A percentile compares a stretch with the other conserved stretches of the same genome.
phyloP scores from a whole-genome alignment of 2,329 filamentous ascomycete species.

The Immersiporthe knoxdaviesiana region DNA sequence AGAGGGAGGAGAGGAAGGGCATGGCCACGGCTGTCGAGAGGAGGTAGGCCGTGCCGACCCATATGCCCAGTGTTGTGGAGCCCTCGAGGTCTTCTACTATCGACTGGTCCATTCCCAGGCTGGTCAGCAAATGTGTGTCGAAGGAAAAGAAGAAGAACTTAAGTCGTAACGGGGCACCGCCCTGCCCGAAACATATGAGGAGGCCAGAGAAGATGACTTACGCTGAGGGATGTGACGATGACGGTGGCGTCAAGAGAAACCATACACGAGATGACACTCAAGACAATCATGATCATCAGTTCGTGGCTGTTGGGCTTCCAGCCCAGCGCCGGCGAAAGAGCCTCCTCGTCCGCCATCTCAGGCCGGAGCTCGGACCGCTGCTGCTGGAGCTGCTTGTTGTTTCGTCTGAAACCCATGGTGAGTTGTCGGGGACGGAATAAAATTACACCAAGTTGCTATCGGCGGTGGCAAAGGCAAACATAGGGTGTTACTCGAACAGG shows the following conservation, averaged over 20 bases:
- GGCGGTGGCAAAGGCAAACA: constrained; percentile 29
- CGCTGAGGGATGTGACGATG: constrained; percentile 32
- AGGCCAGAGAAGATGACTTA: constrained; percentile 13
- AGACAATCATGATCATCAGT: constrained; percentile 32
- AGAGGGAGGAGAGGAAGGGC: constrained; percentile 39
- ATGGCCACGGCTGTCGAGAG: constrained; percentile 36
- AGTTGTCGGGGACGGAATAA: constrained; percentile 23
- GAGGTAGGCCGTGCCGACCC: constrained; percentile 37
- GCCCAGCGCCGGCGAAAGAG: constrained; percentile 26
- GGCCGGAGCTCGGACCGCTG: constrained; percentile 16
- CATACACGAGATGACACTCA: constrained; percentile 33
- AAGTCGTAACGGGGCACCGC: no score
- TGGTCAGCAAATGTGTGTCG: constrained; percentile 11
- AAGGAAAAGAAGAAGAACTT: no score
- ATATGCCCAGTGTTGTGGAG: constrained; percentile 36
- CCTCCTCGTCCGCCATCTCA: constrained; percentile 30
- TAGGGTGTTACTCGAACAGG: not conserved
- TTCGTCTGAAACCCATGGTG: constrained; percentile 28
- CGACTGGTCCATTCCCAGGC: constrained; percentile 20
- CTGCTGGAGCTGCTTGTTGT: constrained; percentile 19
- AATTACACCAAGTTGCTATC: constrained; percentile 27
- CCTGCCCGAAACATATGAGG: no score
- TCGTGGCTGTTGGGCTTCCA: constrained; percentile 32
- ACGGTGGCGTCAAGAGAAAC: constrained; percentile 32
- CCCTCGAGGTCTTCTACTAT: constrained; percentile 35